Percentiles rank a stretch among this genome's conserved stretches.
Conservation (phyloP, 441 rosid species). For the Monsonia emarginata region DNA sequence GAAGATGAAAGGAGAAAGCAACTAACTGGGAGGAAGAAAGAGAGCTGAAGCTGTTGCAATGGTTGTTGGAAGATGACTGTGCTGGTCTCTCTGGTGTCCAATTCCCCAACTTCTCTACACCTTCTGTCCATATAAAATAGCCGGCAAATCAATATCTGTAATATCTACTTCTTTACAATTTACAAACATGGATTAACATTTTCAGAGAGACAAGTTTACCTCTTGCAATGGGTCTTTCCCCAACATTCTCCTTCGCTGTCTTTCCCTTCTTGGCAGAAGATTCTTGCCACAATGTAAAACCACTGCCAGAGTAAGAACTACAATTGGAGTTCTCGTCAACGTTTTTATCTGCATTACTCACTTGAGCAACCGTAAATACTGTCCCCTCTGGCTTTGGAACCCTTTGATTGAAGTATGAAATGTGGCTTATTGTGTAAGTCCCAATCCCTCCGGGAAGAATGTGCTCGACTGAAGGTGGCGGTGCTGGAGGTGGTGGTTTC, state of each 20-base stretch:
- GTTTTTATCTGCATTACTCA: background rate
- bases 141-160: background rate
- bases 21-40: slow-evolving; percentile 66
- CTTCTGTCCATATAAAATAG: slow-evolving; percentile 26
- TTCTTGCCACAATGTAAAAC: slow-evolving; percentile 10
- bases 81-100: slow-evolving; percentile 45
- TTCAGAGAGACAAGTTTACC: slow-evolving; percentile 30
- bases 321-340: background rate
- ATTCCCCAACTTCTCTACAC: slow-evolving; percentile 30
- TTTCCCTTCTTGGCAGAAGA: slow-evolving; percentile 72
- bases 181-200: slow-evolving; percentile 11
- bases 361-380: slow-evolving; percentile 18
- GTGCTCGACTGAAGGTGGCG: slow-evolving; percentile 52
- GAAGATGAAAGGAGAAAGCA: slow-evolving; percentile 6
- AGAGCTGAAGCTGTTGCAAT: slow-evolving; percentile 49
- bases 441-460: slow-evolving; percentile 86
- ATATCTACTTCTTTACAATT: background rate
- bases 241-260: slow-evolving; percentile 77
- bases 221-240: slow-evolving; percentile 36
- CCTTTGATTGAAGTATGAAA: slow-evolving; percentile 45
- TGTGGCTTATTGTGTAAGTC: slow-evolving; percentile 67
- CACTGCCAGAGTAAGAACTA: background rate
- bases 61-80: slow-evolving; percentile 46
- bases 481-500: slow-evolving; percentile 47
- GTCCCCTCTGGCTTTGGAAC: slow-evolving; percentile 60